phyloP scores from a whole-genome alignment of 2,329 filamentous ascomycete genomes.

The Rhytidhysteron rufulum region DNA sequence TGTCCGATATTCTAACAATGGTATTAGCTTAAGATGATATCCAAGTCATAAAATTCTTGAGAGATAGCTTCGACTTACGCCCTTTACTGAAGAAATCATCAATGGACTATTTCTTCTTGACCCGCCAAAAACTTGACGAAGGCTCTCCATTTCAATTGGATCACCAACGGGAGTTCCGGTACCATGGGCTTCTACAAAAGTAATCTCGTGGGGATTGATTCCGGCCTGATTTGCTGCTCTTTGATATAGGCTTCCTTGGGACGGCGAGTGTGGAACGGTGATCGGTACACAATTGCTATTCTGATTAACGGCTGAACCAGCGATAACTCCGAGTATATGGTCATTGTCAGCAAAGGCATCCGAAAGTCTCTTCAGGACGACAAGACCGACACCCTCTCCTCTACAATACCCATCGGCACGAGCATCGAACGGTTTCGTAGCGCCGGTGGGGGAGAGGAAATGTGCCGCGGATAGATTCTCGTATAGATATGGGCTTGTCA shows the following conservation, averaged over 20 bases:
- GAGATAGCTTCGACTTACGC: too few relatives aligned
- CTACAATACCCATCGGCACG: constrained; percentile 53
- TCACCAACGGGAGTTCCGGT: constrained; percentile 21
- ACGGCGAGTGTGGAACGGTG: constrained; percentile 10
- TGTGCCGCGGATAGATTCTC: constrained; percentile 33
- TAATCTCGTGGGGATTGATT: constrained; percentile 2
- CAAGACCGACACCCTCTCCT: constrained; percentile 46
- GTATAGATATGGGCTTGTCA: constrained; percentile 25
- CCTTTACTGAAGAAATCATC: constrained; percentile 26
- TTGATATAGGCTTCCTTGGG: constrained; percentile 7
- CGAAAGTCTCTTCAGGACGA: constrained; percentile 48
- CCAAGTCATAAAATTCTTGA: too few relatives aligned
- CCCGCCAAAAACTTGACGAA: constrained; percentile 16
- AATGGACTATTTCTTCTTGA: constrained; percentile 7
- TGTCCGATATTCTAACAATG: constrained; percentile 28
- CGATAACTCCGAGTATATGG: constrained; percentile 11
- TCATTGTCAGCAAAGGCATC: constrained; percentile 49
- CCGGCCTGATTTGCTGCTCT: background rate
- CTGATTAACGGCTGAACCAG: constrained; percentile 7
- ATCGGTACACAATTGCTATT: constrained; percentile 1
- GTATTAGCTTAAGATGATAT: too few relatives aligned
- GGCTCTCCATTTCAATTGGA: constrained; percentile 13
- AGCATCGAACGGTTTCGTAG: constrained; percentile 39
- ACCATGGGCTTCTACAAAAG: constrained; percentile 14
- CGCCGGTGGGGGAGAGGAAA: constrained; percentile 43